A percentile compares a stretch with the other conserved stretches of the same genome.
Evolutionary conservation across 768 basidiomycete species (phyloP).

Genomic region (Amanita rimosa): DNA sequence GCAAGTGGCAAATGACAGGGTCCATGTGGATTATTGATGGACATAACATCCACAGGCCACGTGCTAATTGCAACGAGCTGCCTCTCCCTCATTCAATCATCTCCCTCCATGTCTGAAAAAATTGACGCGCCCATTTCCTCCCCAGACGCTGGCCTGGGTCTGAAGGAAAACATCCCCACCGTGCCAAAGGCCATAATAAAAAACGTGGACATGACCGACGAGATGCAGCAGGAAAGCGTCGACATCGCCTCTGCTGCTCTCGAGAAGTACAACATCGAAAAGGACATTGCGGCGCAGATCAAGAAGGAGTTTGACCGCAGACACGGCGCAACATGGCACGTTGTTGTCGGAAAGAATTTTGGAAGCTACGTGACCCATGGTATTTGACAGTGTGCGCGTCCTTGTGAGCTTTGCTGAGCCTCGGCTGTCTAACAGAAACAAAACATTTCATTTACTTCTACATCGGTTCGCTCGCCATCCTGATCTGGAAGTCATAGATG

Average conservation of each 20-base stretch:
- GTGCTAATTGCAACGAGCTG: no score
- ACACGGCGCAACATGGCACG: slow-evolving; percentile 95
- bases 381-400: slow-evolving; percentile 20
- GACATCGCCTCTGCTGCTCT: slow-evolving; percentile 79
- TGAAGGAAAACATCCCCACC: slow-evolving; percentile 25
- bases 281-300: slow-evolving; percentile 95
- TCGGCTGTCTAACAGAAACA: slow-evolving; percentile 51
- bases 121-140: slow-evolving; percentile 49
- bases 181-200: slow-evolving; percentile 86
- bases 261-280: slow-evolving; percentile 90
- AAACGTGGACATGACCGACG: slow-evolving; percentile 93
- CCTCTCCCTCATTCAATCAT: slow-evolving; percentile 1
- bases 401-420: slow-evolving; percentile 4
- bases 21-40: no score
- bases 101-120: slow-evolving; percentile 38
- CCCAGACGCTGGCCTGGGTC: slow-evolving; percentile 29
- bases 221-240: slow-evolving; percentile 92
- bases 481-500: slow-evolving; percentile 86
- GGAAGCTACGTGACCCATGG: slow-evolving; percentile 97
- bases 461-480: slow-evolving; percentile 83
- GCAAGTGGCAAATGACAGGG: neutral
- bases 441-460: slow-evolving; percentile 99
- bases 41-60: neutral
- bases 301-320: slow-evolving; percentile 96
- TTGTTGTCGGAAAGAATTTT: slow-evolving; percentile 98